Percentiles rank a stretch among this genome's conserved stretches.
These are phyloP conservation scores for Stachybotrys elegans DNA, from an alignment of 2,329 filamentous ascomycete species.

Conservation along the genomic window DNA sequence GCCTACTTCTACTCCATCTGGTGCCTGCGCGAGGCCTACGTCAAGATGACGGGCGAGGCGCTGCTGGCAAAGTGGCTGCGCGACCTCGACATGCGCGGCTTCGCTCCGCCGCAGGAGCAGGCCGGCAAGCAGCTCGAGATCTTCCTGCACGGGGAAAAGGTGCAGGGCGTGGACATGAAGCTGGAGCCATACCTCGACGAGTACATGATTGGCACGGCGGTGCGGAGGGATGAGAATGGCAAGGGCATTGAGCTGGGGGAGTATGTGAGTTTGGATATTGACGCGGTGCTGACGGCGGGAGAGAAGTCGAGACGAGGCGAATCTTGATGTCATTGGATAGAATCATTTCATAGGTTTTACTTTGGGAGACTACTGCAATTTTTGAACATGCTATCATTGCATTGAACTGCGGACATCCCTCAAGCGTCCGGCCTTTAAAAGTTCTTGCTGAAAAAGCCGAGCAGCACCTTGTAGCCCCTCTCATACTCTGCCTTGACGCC, in stretches of 20 bases:
- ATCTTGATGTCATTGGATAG: too few relatives aligned
- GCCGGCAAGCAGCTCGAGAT: conserved; percentile 18
- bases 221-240: conserved; percentile 36
- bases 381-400: not conserved
- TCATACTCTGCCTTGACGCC: conserved; percentile 57
- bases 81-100: conserved; percentile 63
- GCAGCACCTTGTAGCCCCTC: conserved; percentile 54
- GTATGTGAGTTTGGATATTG: conserved; percentile 37
- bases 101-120: conserved; percentile 47
- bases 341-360: too few relatives aligned
- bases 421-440: too few relatives aligned
- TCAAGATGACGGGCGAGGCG: conserved; percentile 79
- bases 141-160: conserved; percentile 21
- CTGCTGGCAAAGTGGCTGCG: conserved; percentile 68
- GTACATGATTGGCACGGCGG: conserved; percentile 50
- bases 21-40: conserved; percentile 75
- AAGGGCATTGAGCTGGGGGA: conserved; percentile 33
- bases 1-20: conserved; percentile 72
- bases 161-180: conserved; percentile 28
- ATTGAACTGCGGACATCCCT: too few relatives aligned
- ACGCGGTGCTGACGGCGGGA: conserved; percentile 40
- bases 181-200: conserved; percentile 39
- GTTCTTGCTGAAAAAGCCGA: conserved; percentile 54
- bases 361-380: too few relatives aligned
- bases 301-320: conserved; percentile 23